These are phyloP conservation scores for Stagonosporopsis rhizophila DNA, from an alignment of 2,329 filamentous ascomycete species.

Conservation along the genomic window DNA sequence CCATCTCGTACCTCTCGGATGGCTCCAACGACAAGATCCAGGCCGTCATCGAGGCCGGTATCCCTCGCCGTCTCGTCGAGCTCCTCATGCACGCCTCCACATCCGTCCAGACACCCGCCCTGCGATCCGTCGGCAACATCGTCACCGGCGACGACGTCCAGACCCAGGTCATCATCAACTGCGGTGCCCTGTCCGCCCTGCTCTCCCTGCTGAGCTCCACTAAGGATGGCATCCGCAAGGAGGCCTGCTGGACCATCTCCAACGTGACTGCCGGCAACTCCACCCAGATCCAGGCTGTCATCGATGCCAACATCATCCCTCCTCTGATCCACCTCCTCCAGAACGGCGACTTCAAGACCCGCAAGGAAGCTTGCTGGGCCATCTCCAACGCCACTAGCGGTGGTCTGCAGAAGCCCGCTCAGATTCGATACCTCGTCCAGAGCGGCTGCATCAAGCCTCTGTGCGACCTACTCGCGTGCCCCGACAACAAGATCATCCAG, in stretches of 20 bases:
- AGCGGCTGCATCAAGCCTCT: constrained; percentile 97
- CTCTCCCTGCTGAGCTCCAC: constrained; percentile 92
- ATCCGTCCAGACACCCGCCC: constrained; percentile 95
- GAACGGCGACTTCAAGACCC: constrained; percentile 97
- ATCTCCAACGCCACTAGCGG: constrained; percentile 98
- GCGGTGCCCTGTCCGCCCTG: constrained; percentile 89
- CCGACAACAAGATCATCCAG: constrained; percentile 99
- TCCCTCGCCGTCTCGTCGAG: constrained; percentile 94
- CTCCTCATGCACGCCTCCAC: constrained; percentile 98
- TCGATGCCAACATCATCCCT: constrained; percentile 96
- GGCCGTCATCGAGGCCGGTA: constrained; percentile 97
- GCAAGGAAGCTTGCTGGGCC: constrained; percentile 99
- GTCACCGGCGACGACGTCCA: constrained; percentile 98
- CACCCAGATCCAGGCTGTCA: constrained; percentile 93
- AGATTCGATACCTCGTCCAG: constrained; percentile 92
- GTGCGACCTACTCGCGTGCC: constrained; percentile 92
- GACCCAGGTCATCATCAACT: constrained; percentile 99
- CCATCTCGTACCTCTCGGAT: constrained; percentile 97
- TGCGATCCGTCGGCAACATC: constrained; percentile 97
- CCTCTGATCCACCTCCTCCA: constrained; percentile 94
- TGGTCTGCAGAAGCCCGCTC: constrained; percentile 96
- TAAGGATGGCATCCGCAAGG: constrained; percentile 98
- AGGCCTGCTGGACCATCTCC: constrained; percentile 99
- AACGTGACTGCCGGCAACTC: constrained; percentile 99
- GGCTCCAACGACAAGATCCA: constrained; percentile 99